These are phyloP conservation scores for Penicillium freii DNA, from an alignment of 2,329 filamentous ascomycete genomes.

Conservation along the genomic window DNA sequence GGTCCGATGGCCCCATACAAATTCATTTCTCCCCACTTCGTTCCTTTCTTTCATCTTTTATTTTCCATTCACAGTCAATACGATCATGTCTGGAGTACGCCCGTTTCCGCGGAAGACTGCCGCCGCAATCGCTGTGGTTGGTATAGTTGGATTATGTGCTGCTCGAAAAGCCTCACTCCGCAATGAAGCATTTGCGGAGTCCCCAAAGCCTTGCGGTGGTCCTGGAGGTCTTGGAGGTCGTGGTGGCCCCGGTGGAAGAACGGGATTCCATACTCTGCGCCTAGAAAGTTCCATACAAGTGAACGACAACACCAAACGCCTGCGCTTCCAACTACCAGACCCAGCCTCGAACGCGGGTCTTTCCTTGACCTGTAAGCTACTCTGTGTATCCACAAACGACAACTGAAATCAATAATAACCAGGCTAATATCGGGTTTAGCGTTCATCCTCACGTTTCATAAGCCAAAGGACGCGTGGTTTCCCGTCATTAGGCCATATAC, in stretches of 20 bases:
- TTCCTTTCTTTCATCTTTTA: neutral
- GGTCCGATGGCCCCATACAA: neutral
- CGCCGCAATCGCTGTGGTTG: neutral
- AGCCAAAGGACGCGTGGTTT: neutral
- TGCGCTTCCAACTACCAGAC: neutral
- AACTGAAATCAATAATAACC: neutral
- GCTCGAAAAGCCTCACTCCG: neutral
- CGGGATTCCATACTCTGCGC: neutral
- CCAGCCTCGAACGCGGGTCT: neutral
- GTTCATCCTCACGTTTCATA: neutral
- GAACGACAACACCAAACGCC: neutral
- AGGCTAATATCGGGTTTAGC: neutral
- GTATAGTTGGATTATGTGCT: neutral
- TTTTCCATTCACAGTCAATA: neutral
- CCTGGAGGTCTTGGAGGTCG: neutral
- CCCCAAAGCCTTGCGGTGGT: neutral
- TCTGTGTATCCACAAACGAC: neutral
- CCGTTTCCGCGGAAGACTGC: neutral
- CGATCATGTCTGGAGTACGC: neutral
- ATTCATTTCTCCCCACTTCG: neutral
- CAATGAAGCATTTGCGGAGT: neutral
- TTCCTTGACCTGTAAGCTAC: neutral
- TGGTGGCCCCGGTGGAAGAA: neutral
- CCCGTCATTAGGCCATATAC: neutral
- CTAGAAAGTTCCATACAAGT: neutral